Base-by-base conservation (phyloP, 2,329 filamentous ascomycete genomes). In the Diatrype stigma region DNA sequence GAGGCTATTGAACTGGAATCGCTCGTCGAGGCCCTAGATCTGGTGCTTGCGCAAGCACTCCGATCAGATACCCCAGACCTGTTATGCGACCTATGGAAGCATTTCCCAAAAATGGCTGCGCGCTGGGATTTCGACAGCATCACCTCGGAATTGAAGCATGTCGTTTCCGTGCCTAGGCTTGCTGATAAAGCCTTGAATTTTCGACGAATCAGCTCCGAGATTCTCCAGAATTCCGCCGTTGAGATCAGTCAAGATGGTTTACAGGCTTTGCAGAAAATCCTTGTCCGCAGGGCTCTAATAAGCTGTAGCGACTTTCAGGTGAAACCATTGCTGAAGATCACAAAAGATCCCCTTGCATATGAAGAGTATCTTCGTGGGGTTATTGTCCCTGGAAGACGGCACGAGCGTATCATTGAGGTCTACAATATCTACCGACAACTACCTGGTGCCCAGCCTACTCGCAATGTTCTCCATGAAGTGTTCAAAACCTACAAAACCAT, bases 351-450 rank as follows among this genome's bases (percentile, higher is more conserved):
- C 1, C 42, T 60, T 0, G 61, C 74, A 7, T 81, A 76, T 56
- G 71, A 77, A 48, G 62, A 69, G 4, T 78, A 76, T 51, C 63
- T 82, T 19, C 57, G 63, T 10, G 48, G 56, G 46, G 54, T 66
- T 56, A 26, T 66, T 56, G 26, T 67, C 52, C 56, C 65, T 56
- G 52, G 58, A 50, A 42, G 60, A 38, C 58, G 69, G 46, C 46
- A 53, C 12, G 59, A 63, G 23, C 61, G 72, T 26, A 66, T 77
- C 1, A 59, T 64, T 0, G 61, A 71, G 2, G 67, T 79, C 10
- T 82, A 82, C 59, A 60, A 63, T 14, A 63, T 69, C 22, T 81
- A 78, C 53, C 73, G 78, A 30, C 51, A 67, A 14, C 58, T 80
- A 12, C 67, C 73, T 1, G 62, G 60, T 8, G 69, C 65, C 23